A percentile compares a stretch with the other conserved stretches of the same genome.
Conservation (phyloP, 2,329 filamentous ascomycete species). For the Colletotrichum lentis region DNA sequence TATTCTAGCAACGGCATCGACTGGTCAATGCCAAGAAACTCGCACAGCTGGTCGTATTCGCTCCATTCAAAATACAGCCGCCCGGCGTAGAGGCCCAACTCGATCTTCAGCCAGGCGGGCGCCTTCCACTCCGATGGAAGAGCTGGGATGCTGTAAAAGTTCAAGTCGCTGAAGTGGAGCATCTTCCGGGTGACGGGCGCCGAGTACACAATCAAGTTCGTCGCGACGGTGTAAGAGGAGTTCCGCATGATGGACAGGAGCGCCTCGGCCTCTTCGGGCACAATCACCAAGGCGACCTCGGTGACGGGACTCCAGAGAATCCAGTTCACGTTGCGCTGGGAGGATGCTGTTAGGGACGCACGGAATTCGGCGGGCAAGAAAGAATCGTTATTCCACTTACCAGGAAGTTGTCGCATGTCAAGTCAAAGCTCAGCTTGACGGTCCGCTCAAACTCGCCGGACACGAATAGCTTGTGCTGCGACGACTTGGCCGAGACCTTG, state of each 20-base stretch:
- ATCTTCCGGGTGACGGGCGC: slow-evolving; percentile 68
- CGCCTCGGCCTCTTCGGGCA: slow-evolving; percentile 68
- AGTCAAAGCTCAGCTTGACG: slow-evolving; percentile 45
- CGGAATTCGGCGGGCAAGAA: neutral
- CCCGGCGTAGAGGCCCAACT: slow-evolving; percentile 68
- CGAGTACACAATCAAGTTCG: slow-evolving; percentile 64
- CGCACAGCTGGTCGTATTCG: slow-evolving; percentile 52
- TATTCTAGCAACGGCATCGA: slow-evolving; percentile 15
- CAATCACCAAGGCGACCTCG: slow-evolving; percentile 63
- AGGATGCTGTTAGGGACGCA: neutral
- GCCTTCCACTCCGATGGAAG: slow-evolving; percentile 51
- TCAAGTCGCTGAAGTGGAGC: slow-evolving; percentile 64
- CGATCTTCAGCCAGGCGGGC: slow-evolving; percentile 63
- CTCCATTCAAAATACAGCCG: slow-evolving; percentile 65
- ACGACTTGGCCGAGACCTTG: slow-evolving; percentile 38
- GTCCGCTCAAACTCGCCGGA: slow-evolving; percentile 59
- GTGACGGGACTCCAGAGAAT: slow-evolving; percentile 62
- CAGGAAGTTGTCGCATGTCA: slow-evolving; percentile 48
- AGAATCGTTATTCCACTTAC: slow-evolving; percentile 37
- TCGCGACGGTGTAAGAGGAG: slow-evolving; percentile 46
- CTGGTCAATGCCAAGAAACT: slow-evolving; percentile 46
- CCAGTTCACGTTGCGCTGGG: slow-evolving; percentile 64
- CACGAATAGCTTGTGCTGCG: slow-evolving; percentile 47
- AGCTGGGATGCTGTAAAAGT: slow-evolving; percentile 61
- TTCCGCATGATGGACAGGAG: slow-evolving; percentile 57